Evolutionary conservation across 768 basidiomycete genomes (phyloP).

Genomic region (Lactarius psammicola): DNA sequence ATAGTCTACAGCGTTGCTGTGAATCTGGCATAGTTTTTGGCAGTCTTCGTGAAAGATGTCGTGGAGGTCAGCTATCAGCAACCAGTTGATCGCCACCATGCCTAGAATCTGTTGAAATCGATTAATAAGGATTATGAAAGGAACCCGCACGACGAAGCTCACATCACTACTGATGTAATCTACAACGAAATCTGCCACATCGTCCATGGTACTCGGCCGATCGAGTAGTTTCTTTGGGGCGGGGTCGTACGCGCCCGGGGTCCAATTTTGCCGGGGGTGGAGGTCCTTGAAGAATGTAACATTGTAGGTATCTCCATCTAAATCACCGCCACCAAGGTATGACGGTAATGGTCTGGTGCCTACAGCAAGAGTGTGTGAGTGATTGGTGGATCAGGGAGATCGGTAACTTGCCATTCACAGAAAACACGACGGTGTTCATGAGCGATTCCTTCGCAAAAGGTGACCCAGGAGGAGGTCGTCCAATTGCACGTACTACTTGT

Average conservation of each 20-base stretch:
- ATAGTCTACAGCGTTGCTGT: slow-evolving; percentile 67
- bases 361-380: slow-evolving; percentile 31
- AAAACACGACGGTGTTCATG: slow-evolving; percentile 66
- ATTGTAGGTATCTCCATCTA: slow-evolving; percentile 65
- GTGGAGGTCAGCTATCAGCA: slow-evolving; percentile 59
- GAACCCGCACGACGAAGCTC: neutral
- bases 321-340: slow-evolving; percentile 64
- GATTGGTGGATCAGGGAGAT: neutral
- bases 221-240: slow-evolving; percentile 46
- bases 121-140: neutral
- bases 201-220: slow-evolving; percentile 53
- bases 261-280: slow-evolving; percentile 30
- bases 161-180: slow-evolving; percentile 64
- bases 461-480: slow-evolving; percentile 52
- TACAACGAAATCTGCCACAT: slow-evolving; percentile 67
- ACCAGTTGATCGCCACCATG: slow-evolving; percentile 60
- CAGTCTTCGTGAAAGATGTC: slow-evolving; percentile 55
- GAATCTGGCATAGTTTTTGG: slow-evolving; percentile 50
- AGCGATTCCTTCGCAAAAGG: slow-evolving; percentile 52
- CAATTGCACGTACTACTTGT: slow-evolving; percentile 59
- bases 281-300: slow-evolving; percentile 34
- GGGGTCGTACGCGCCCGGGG: slow-evolving; percentile 51
- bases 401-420: slow-evolving; percentile 46
- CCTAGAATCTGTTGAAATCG: slow-evolving; percentile 50
- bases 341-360: slow-evolving; percentile 60